Percentiles rank a stretch among this genome's conserved stretches.
These are phyloP conservation scores for Diaporthe sp. DNA, from an alignment of 2,329 filamentous ascomycete species.

Conservation along the genomic window DNA sequence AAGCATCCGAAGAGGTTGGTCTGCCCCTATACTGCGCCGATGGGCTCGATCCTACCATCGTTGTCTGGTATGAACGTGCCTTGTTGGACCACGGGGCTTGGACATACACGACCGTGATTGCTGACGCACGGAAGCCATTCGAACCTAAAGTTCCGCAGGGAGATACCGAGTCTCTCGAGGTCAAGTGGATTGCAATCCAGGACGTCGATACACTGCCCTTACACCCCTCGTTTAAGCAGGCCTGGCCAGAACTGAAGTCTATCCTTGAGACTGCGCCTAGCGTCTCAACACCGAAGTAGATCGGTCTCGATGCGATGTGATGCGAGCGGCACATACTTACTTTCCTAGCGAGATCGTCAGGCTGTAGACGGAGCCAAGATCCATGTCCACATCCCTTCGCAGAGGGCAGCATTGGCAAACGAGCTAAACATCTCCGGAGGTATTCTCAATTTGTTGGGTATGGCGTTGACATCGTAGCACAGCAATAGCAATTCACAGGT, in stretches of 20 bases:
- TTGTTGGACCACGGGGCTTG: slow-evolving; percentile 21
- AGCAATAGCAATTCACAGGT: neutral
- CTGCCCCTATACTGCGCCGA: neutral
- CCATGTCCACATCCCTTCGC: neutral
- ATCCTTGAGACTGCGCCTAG: neutral
- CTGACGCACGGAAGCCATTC: neutral
- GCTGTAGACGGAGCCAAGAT: neutral
- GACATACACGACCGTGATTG: slow-evolving; percentile 25
- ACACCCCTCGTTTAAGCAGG: slow-evolving; percentile 19
- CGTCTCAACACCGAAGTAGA: neutral
- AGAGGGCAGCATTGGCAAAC: too few relatives aligned
- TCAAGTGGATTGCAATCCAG: slow-evolving; percentile 17
- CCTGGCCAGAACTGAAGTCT: neutral
- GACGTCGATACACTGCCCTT: neutral
- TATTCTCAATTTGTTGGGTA: neutral
- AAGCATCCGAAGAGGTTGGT: slow-evolving; percentile 16
- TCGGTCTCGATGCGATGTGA: neutral
- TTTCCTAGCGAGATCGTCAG: neutral
- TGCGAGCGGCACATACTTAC: too few relatives aligned
- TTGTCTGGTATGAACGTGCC: neutral
- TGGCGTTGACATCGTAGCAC: neutral
- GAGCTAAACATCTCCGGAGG: neutral
- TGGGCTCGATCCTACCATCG: neutral
- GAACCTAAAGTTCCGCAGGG: neutral
- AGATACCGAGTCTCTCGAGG: slow-evolving; percentile 6